Base-by-base conservation (phyloP, 306 rosid species). In the Quercus glauca region DNA sequence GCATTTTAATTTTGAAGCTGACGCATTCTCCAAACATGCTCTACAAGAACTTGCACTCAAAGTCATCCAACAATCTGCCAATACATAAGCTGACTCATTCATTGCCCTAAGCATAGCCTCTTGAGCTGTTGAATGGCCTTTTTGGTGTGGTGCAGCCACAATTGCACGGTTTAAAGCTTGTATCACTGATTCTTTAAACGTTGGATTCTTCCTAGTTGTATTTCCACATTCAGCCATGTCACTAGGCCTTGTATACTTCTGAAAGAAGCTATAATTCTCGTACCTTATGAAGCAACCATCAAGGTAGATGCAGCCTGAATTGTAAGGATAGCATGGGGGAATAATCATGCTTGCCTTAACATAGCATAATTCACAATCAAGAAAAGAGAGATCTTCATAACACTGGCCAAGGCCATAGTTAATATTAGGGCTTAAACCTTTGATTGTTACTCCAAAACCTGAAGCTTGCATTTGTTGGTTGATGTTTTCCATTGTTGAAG, bases 211-310 rank as follows among this genome's bases (percentile, higher is more conserved):
- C 80, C 51, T 84, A 5, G 94, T 89, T 2, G 79, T 78, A 81
- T 90, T 90, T 55, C 89, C 90, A 68, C 99, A 95, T 19, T 86
- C 82, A 19, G 86, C 82, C 53, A 2, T 81, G 65, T 95, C 99
- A 23, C 73, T 78, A 4, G 87, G 79, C 52, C 94, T 97, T 20
- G 1, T 21, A 20, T 79, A 90, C 84, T 92, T 92, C 7, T 83
- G 65, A 68, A 80, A 90, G 73, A 95, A 95, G 78, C 91, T 89
- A 78, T 91, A 95, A 56, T 95, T 91, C 74, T 84, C 92, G 15
- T 92, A 85, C 78, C 99, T 91, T 97, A 95, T 89, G 89, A 91
- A 95, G 89, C 99, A 95, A 19, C 99, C 99, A 56, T 91, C 99
- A 10, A 92, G 90, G 88, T 76, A 90, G 74, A 95, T 87, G 37